A percentile compares a stretch with the other conserved stretches of the same genome.
Evolutionary conservation across 1,284 basidiomycete species (phyloP).

Genomic region (Rhodofomes roseus): DNA sequence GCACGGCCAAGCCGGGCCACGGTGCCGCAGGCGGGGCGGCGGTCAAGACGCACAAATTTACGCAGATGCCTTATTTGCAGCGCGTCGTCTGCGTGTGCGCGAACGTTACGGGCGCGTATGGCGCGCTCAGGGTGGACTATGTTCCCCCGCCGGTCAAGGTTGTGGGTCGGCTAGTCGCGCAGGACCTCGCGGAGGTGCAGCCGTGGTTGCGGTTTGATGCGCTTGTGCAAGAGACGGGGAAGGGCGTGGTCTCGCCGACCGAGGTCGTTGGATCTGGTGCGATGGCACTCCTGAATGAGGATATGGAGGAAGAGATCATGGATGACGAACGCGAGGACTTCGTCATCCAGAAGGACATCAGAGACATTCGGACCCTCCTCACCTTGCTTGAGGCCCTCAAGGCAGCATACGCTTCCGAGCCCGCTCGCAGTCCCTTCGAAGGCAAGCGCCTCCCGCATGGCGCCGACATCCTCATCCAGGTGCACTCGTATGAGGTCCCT

Average conservation of each 20-base stretch:
- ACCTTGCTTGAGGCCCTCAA: conserved; percentile 32
- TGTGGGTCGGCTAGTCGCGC: conserved; percentile 56
- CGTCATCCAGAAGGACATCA: conserved; percentile 47
- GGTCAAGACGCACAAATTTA: conserved; percentile 77
- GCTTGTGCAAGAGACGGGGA: background rate
- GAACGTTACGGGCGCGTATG: conserved; percentile 88
- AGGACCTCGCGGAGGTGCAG: conserved; percentile 65
- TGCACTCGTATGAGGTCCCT: conserved; percentile 46
- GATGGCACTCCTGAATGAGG: background rate
- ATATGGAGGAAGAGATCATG: conserved; percentile 5
- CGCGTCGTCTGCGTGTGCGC: conserved; percentile 82
- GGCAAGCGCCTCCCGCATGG: conserved; percentile 37
- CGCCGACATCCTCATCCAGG: conserved; percentile 59
- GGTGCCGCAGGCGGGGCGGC: conserved; percentile 10
- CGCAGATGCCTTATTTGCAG: conserved; percentile 79
- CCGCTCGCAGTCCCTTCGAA: conserved; percentile 15
- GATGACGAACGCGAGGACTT: conserved; percentile 37
- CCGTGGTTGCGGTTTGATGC: conserved; percentile 40
- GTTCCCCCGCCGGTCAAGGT: conserved; percentile 55
- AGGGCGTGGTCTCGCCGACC: background rate
- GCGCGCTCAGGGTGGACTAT: conserved; percentile 79
- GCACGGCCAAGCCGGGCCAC: conserved; percentile 43
- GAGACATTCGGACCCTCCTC: conserved; percentile 39
- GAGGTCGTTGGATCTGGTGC: no score
- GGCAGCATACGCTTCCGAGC: conserved; percentile 13